These are phyloP conservation scores for Marchantia paleacea DNA, from an alignment of 225 moss, liverwort and hornwort species.

Conservation along the genomic window DNA sequence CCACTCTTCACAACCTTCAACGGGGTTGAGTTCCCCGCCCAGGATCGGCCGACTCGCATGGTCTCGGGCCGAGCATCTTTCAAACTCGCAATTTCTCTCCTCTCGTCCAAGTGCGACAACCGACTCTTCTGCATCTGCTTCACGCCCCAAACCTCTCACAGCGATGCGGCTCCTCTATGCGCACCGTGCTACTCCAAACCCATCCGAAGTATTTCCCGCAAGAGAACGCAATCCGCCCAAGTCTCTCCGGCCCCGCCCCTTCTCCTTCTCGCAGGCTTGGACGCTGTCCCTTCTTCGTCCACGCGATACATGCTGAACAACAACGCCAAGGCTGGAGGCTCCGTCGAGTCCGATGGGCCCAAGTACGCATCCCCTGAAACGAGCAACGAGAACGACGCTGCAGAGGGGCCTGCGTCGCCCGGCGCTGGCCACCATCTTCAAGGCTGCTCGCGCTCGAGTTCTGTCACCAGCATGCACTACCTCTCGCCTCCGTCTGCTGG, in stretches of 20 bases:
- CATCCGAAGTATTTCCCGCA: slow-evolving; percentile 95
- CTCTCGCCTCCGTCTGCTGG: slow-evolving; percentile 54
- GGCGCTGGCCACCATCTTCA: slow-evolving; percentile 53
- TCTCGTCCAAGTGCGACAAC: slow-evolving; percentile 98
- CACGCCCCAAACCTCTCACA: slow-evolving; percentile 60
- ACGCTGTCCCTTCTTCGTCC: slow-evolving; percentile 46
- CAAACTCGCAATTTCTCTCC: slow-evolving; percentile 92
- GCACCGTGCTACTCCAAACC: slow-evolving; percentile 95
- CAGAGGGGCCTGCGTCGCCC: slow-evolving; percentile 36
- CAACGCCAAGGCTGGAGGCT: slow-evolving; percentile 13
- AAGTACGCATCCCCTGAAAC: slow-evolving; percentile 68
- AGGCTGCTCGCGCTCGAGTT: slow-evolving; percentile 81
- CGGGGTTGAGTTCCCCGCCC: slow-evolving; percentile 95
- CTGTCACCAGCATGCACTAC: slow-evolving; percentile 91
- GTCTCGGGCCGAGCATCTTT: slow-evolving; percentile 94
- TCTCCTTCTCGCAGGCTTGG: slow-evolving; percentile 56
- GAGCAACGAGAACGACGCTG: slow-evolving; percentile 65
- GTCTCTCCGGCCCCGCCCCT: slow-evolving; percentile 52
- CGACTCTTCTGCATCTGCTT: slow-evolving; percentile 94
- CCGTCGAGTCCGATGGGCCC: slow-evolving; percentile 38
- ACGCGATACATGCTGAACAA: slow-evolving; percentile 29
- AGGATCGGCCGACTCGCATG: slow-evolving; percentile 97
- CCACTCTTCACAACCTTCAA: slow-evolving; percentile 98
- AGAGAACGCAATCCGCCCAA: slow-evolving; percentile 70
- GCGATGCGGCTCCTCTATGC: slow-evolving; percentile 56